These are phyloP conservation scores for Pseudopithomyces chartarum DNA, from an alignment of 2,329 filamentous ascomycete species.

Conservation along the genomic window DNA sequence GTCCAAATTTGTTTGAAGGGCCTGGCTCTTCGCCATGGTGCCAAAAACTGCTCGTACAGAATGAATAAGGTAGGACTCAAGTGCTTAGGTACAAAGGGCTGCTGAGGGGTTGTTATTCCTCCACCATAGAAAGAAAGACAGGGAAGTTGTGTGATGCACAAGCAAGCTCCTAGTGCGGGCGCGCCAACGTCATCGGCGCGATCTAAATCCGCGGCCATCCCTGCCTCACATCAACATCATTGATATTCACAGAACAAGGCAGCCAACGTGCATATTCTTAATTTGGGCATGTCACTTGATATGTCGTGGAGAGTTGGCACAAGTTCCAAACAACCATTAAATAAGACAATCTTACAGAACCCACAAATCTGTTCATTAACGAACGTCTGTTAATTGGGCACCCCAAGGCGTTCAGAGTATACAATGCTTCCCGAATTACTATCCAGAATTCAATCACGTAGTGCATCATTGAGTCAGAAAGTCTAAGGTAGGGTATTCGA, in stretches of 20 bases:
- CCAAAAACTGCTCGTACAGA: conserved; percentile 17
- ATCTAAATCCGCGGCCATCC: conserved; percentile 19
- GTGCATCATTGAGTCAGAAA: background rate
- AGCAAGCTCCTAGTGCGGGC: conserved; percentile 27
- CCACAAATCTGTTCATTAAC: too few species aligned
- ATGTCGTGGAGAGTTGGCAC: too few species aligned
- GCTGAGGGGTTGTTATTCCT: conserved; percentile 15
- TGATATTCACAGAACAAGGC: conserved; percentile 2
- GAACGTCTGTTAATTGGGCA: too few species aligned
- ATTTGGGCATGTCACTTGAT: background rate
- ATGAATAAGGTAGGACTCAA: conserved; percentile 20
- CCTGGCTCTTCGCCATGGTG: conserved; percentile 45
- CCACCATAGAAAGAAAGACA: conserved; percentile 26
- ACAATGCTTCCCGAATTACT: background rate
- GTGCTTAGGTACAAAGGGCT: conserved; percentile 21
- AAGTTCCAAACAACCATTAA: too few species aligned
- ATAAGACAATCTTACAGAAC: too few species aligned
- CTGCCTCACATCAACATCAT: conserved; percentile 24
- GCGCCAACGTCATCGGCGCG: conserved; percentile 34
- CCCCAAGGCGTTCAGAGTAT: too few species aligned
- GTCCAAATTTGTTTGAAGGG: conserved; percentile 62
- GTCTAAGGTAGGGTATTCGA: background rate
- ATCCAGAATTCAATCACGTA: background rate
- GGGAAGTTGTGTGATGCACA: conserved; percentile 29
- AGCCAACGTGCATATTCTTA: background rate